These are phyloP conservation scores for Fusarium austroafricanum DNA, from an alignment of 2,329 filamentous ascomycete genomes.

Conservation along the genomic window DNA sequence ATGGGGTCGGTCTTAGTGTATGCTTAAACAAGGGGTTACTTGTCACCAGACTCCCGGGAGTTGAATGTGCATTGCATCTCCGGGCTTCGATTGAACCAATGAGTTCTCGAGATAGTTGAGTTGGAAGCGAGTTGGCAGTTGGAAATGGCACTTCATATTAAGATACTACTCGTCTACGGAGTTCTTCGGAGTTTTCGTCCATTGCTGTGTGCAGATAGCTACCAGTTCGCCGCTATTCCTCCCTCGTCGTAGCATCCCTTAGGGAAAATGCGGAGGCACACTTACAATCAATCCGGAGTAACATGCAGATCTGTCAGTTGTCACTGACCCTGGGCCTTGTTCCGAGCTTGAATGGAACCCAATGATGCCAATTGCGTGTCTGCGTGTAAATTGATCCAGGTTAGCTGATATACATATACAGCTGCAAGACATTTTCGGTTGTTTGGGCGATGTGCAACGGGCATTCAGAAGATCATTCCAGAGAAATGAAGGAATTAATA, in stretches of 20 bases:
- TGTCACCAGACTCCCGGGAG: constrained; percentile 13
- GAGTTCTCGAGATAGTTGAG: neutral
- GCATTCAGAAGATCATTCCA: neutral
- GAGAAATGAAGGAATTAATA: neutral
- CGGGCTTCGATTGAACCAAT: neutral
- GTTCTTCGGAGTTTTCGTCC: no score
- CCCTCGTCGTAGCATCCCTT: neutral
- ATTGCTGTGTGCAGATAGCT: neutral
- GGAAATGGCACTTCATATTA: neutral
- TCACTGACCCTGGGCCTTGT: neutral
- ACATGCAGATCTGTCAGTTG: constrained; percentile 8
- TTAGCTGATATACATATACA: neutral
- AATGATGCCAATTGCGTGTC: neutral
- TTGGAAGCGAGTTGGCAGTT: neutral
- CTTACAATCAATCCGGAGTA: neutral
- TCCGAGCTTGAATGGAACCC: neutral
- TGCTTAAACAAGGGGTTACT: constrained; percentile 15
- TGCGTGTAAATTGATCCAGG: neutral
- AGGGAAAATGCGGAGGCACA: constrained; percentile 4
- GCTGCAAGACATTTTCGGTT: neutral
- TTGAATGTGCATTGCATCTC: neutral
- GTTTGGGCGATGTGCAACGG: neutral
- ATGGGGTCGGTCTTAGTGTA: constrained; percentile 29
- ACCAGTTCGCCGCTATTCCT: neutral
- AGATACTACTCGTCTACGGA: no score